Percentiles rank a stretch among this genome's conserved stretches.
Evolutionary conservation across 495 filamentous ascomycete genomes (phyloP).

Genomic region (Cairneyella variabilis): DNA sequence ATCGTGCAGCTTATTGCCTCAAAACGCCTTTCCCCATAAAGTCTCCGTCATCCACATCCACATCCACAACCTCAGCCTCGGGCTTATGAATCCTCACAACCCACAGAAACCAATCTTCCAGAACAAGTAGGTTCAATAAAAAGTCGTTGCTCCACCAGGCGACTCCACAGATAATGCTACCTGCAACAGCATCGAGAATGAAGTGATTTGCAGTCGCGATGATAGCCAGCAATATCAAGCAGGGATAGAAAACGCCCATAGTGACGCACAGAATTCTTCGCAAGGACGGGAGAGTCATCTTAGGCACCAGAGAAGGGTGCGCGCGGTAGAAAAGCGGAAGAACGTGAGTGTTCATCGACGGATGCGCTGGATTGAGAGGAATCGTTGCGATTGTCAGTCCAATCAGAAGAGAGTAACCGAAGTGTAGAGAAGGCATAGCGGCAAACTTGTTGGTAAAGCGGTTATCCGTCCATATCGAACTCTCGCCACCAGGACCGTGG

Average conservation of each 20-base stretch:
- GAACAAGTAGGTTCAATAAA: conserved; percentile 53
- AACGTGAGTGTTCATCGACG: conserved; percentile 1
- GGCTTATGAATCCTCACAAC: conserved; percentile 60
- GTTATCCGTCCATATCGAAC: conserved; percentile 71
- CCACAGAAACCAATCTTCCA: conserved; percentile 67
- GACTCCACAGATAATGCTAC: conserved; percentile 53
- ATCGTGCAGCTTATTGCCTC: too few relatives aligned
- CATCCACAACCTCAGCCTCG: conserved; percentile 10
- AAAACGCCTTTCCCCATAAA: too few relatives aligned
- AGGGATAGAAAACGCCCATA: conserved; percentile 60
- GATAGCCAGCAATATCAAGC: conserved; percentile 61
- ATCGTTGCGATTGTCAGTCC: conserved; percentile 57
- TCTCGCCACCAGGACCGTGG: conserved; percentile 57
- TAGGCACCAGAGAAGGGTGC: conserved; percentile 9
- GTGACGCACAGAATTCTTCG: conserved; percentile 40
- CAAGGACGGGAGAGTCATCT: conserved; percentile 28
- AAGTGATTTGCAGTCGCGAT: conserved; percentile 73
- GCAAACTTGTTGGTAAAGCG: conserved; percentile 59
- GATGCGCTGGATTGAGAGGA: conserved; percentile 22
- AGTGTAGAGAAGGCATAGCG: conserved; percentile 78
- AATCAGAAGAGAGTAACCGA: conserved; percentile 74
- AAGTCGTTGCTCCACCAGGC: conserved; percentile 56
- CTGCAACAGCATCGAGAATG: conserved; percentile 66
- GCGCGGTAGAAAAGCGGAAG: conserved; percentile 16
- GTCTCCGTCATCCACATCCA: conserved; percentile 2